Conservation (phyloP, 306 rosid species). For the Vigna reflexopilosa region DNA sequence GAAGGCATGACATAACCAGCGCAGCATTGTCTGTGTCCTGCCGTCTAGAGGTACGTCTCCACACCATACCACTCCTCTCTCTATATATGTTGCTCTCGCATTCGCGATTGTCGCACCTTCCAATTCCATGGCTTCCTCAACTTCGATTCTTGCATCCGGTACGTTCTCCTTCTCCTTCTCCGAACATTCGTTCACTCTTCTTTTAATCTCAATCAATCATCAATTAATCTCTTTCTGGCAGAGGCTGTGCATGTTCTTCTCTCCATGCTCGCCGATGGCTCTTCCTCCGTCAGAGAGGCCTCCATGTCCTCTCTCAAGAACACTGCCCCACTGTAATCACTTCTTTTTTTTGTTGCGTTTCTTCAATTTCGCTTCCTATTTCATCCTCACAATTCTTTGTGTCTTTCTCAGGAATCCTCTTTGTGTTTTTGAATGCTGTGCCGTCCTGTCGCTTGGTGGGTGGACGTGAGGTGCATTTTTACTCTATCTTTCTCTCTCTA, state of each 20-base stretch:
- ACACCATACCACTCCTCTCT: neutral
- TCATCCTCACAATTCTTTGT: neutral
- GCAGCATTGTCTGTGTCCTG: conserved; percentile 17
- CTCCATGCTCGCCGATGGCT: conserved; percentile 79
- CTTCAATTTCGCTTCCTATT: conserved; percentile 20
- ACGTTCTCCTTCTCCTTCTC: conserved; percentile 24
- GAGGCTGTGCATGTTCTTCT: conserved; percentile 92
- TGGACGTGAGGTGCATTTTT: conserved; percentile 65
- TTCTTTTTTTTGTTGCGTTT: neutral
- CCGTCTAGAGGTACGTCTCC: conserved; percentile 1
- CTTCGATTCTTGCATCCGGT: conserved; percentile 79
- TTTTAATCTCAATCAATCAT: conserved; percentile 36
- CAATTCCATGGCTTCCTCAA: conserved; percentile 77
- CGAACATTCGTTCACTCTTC: neutral
- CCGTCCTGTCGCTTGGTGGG: conserved; percentile 86
- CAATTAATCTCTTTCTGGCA: conserved; percentile 37
- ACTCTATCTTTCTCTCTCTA: neutral
- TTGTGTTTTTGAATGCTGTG: conserved; percentile 86
- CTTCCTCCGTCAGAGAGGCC: conserved; percentile 54
- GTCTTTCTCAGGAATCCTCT: conserved; percentile 65
- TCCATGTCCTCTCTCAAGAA: conserved; percentile 70
- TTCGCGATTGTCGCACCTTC: conserved; percentile 31
- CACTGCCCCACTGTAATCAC: conserved; percentile 69
- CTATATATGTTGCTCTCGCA: conserved; percentile 7
- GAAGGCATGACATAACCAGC: conserved; percentile 38